Conservation (phyloP, 140 eudicot genomes). For the Ambrosia hybrid region DNA sequence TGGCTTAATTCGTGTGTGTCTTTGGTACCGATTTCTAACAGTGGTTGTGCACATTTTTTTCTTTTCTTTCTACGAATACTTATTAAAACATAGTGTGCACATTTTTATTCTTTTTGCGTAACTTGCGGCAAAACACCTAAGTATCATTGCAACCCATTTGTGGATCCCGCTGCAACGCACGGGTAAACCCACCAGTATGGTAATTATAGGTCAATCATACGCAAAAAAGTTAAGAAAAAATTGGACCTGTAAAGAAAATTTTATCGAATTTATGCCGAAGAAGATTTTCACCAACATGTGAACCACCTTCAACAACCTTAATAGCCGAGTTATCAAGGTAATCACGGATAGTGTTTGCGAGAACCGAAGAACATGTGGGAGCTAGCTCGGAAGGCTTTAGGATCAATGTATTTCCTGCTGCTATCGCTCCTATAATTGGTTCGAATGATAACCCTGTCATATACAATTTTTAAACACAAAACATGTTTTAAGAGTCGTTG, state of each 20-base stretch:
- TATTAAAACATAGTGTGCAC: too few relatives aligned
- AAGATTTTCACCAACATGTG: constrained; percentile 45
- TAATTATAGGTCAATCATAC: background rate
- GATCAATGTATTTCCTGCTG: constrained; percentile 67
- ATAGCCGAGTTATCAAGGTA: constrained; percentile 68
- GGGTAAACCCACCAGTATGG: too few relatives aligned
- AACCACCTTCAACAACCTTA: constrained; percentile 70
- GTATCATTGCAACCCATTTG: too few relatives aligned
- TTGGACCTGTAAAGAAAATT: constrained; percentile 76
- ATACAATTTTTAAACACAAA: too few relatives aligned
- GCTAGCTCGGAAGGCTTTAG: constrained; percentile 87
- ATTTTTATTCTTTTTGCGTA: too few relatives aligned
- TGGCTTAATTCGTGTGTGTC: too few relatives aligned
- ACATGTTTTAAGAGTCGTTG: too few relatives aligned
- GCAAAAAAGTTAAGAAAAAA: background rate
- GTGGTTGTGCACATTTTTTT: too few relatives aligned
- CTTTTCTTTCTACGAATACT: too few relatives aligned
- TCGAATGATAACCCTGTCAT: constrained; percentile 59
- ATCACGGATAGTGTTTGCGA: constrained; percentile 39
- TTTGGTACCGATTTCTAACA: too few relatives aligned
- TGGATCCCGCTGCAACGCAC: too few relatives aligned
- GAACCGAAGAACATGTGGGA: constrained; percentile 58
- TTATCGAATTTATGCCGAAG: constrained; percentile 77
- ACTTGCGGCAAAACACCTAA: too few relatives aligned
- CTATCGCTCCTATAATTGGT: constrained; percentile 75